Percentiles rank a stretch among this genome's conserved stretches.
phyloP scores from a whole-genome alignment of 2,329 filamentous ascomycete genomes.

The Calonectria honghensis region DNA sequence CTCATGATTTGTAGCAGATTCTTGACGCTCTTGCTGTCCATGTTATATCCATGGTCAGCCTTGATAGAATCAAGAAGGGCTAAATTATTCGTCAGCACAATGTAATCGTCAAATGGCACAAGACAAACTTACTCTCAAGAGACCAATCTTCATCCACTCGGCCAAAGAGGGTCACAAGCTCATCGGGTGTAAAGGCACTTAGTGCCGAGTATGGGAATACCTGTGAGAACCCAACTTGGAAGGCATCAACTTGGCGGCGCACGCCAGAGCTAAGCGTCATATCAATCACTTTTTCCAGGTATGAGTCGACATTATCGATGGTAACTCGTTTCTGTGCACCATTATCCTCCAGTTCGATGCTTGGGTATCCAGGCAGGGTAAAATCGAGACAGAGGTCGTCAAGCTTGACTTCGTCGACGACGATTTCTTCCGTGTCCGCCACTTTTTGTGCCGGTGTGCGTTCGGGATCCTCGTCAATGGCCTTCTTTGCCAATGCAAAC shows the following conservation, averaged over 20 bases:
- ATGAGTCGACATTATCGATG: constrained; percentile 92
- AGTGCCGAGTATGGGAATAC: constrained; percentile 97
- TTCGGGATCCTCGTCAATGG: constrained; percentile 82
- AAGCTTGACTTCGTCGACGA: constrained; percentile 84
- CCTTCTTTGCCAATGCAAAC: constrained; percentile 88
- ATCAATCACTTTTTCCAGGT: constrained; percentile 92
- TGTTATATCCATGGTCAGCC: constrained; percentile 98
- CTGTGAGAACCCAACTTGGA: constrained; percentile 92
- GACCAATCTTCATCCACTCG: constrained; percentile 97
- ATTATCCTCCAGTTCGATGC: constrained; percentile 86
- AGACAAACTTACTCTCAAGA: constrained; percentile 85
- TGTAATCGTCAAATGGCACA: not conserved
- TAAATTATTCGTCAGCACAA: constrained; percentile 60
- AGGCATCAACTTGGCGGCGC: constrained; percentile 91
- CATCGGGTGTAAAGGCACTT: constrained; percentile 94
- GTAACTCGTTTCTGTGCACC: constrained; percentile 86
- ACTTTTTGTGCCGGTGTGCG: constrained; percentile 83
- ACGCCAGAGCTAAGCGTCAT: constrained; percentile 94
- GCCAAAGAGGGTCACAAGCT: constrained; percentile 96
- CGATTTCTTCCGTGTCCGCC: constrained; percentile 79
- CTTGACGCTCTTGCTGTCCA: constrained; percentile 96
- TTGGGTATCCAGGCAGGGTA: constrained; percentile 91
- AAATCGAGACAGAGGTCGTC: constrained; percentile 96
- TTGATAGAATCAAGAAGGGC: constrained; percentile 99
- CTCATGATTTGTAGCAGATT: constrained; percentile 97